Evolutionary conservation across 768 basidiomycete species (phyloP).

Genomic region (Boletus vermiculosoides): DNA sequence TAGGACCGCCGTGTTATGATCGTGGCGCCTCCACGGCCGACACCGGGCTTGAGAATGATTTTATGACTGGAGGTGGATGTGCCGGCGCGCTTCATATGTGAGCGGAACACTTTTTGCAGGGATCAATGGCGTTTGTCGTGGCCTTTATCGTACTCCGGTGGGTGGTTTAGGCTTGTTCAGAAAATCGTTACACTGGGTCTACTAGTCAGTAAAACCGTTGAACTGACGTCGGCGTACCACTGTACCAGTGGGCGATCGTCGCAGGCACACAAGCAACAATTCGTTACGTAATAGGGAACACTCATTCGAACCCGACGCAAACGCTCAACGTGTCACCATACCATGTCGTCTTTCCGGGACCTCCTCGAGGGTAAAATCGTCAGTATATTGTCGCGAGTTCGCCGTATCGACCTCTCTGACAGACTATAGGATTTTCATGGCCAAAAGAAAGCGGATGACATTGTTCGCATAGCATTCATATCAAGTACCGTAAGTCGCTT

Average conservation of each 20-base stretch:
- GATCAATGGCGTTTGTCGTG: neutral
- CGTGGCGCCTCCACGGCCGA: conserved; percentile 27
- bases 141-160: neutral
- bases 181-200: neutral
- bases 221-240: neutral
- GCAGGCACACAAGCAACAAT: neutral
- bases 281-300: conserved; percentile 16
- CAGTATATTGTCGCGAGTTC: conserved; percentile 1
- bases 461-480: conserved; percentile 24
- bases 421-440: conserved; percentile 31
- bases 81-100: conserved; percentile 24
- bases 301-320: neutral
- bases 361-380: conserved; percentile 34
- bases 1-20: conserved; percentile 26
- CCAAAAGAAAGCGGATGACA: conserved; percentile 26
- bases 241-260: neutral
- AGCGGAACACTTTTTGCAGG: neutral
- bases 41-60: conserved; percentile 43
- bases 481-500: conserved; percentile 23
- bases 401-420: conserved; percentile 1
- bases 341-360: conserved; percentile 26
- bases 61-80: conserved; percentile 29
- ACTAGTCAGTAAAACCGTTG: neutral
- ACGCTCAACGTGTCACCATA: conserved; percentile 10
- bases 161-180: neutral